A percentile compares a stretch with the other conserved stretches of the same genome.
phyloP scores from a whole-genome alignment of 805 yeast genomes.

The Teunomyces kruisii region DNA sequence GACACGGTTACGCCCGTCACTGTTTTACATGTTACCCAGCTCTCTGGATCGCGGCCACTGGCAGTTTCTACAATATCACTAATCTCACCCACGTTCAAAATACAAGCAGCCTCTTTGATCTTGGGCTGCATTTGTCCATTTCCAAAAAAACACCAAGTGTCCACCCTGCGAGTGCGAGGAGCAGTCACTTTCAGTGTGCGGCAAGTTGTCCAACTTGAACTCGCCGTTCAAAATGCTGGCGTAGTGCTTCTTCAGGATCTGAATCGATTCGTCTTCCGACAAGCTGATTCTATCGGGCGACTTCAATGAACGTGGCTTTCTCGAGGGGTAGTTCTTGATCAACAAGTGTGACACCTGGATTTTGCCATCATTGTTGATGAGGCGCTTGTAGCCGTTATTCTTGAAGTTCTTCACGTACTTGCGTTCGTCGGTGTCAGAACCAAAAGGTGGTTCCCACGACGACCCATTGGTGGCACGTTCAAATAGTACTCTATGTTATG shows the following conservation, averaged over 20 bases:
- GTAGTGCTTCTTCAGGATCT: constrained; percentile 57
- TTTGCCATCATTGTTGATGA: constrained; percentile 45
- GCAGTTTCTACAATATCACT: constrained; percentile 84
- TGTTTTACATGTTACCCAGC: too few species aligned
- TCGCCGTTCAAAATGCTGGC: constrained; percentile 63
- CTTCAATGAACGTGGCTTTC: constrained; percentile 94
- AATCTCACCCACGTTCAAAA: too few species aligned
- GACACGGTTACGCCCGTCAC: too few species aligned
- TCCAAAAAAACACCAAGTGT: constrained; percentile 85
- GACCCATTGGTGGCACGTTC: constrained; percentile 68
- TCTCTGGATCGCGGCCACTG: too few species aligned
- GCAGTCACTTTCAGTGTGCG: constrained; percentile 84
- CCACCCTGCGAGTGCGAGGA: constrained; percentile 87
- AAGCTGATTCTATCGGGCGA: constrained; percentile 67
- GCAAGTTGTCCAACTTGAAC: constrained; percentile 66
- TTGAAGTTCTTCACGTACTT: constrained; percentile 50
- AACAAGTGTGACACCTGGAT: constrained; percentile 81
- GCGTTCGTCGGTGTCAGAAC: constrained; percentile 64
- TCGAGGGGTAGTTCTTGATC: constrained; percentile 76
- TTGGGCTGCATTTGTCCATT: constrained; percentile 94
- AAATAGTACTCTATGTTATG: constrained; percentile 83
- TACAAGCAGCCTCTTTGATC: too few species aligned
- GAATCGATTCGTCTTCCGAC: constrained; percentile 79
- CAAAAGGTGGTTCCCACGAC: constrained; percentile 89
- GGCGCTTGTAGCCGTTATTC: constrained; percentile 45